phyloP scores from a whole-genome alignment of 495 filamentous ascomycete genomes.

The Podospora conica region DNA sequence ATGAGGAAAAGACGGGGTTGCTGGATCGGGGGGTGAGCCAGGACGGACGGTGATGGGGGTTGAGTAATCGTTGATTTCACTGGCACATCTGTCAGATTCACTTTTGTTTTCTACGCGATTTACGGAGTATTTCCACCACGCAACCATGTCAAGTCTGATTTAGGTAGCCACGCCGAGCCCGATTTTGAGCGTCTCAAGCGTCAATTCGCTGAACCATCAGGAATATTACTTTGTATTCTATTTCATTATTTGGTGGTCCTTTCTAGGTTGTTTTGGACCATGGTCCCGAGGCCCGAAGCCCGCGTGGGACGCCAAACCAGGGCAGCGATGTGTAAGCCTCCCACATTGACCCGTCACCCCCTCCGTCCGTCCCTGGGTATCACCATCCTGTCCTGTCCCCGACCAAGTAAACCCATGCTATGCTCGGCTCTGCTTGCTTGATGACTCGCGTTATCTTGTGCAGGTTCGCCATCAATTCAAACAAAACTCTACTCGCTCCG shows the following conservation, averaged over 20 bases:
- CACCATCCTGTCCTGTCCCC: conserved; percentile 1
- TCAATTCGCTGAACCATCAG: not conserved
- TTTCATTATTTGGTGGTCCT: not conserved
- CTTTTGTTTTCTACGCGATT: not conserved
- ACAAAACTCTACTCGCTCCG: too few relatives aligned
- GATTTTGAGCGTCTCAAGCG: not conserved
- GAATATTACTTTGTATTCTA: not conserved
- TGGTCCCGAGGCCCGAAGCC: not conserved
- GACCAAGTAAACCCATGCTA: not conserved
- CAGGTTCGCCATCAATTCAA: too few relatives aligned
- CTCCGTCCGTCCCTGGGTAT: not conserved
- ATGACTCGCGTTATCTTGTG: not conserved
- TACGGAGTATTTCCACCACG: not conserved
- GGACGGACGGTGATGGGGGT: not conserved
- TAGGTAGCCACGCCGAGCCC: not conserved
- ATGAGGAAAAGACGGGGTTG: conserved; percentile 24
- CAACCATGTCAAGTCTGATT: not conserved
- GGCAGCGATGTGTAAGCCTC: not conserved
- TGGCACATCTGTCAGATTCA: not conserved
- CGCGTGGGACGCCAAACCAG: conserved; percentile 8
- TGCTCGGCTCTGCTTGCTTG: not conserved
- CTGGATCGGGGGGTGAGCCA: not conserved
- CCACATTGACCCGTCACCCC: not conserved
- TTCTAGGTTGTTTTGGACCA: not conserved
- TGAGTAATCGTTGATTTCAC: not conserved